Percentiles rank a stretch among this genome's conserved stretches.
These are phyloP conservation scores for Xylaria digitata DNA, from an alignment of 2,329 filamentous ascomycete species.

Conservation along the genomic window DNA sequence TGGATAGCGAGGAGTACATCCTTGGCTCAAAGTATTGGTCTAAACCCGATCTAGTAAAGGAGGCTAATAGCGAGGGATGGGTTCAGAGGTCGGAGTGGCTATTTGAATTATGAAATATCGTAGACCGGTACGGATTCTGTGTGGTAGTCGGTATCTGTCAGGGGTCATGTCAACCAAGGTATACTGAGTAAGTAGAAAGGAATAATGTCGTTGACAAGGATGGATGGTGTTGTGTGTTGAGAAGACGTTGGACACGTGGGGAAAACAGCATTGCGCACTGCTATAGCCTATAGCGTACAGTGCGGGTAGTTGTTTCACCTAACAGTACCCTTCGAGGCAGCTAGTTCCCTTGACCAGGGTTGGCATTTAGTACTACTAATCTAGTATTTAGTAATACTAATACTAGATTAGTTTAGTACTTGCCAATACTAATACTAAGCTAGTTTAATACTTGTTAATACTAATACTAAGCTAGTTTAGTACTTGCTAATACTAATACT, in stretches of 20 bases:
- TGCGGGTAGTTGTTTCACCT: neutral
- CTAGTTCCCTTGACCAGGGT: too few species aligned
- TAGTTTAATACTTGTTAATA: too few species aligned
- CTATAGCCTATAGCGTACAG: too few species aligned
- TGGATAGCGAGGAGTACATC: constrained; percentile 23
- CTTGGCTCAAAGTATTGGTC: constrained; percentile 15
- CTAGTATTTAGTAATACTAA: too few species aligned
- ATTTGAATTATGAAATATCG: neutral
- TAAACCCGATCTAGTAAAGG: neutral
- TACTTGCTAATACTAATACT: too few species aligned
- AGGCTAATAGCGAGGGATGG: neutral
- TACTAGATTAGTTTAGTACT: too few species aligned
- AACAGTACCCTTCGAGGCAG: neutral
- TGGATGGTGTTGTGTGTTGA: constrained; percentile 8
- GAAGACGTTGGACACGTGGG: constrained; percentile 22
- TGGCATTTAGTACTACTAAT: too few species aligned
- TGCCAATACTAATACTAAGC: too few species aligned
- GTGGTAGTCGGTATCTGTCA: neutral
- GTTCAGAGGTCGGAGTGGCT: neutral
- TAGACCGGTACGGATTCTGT: neutral
- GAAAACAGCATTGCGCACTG: too few species aligned
- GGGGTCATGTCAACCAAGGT: neutral
- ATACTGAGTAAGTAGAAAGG: too few species aligned
- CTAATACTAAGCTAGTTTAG: too few species aligned
- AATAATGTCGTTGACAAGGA: constrained; percentile 7